Evolutionary conservation across 768 basidiomycete species (phyloP), one percentile per base, ranked within the genome.

Genomic region (Mycena albidolilacea): DNA sequence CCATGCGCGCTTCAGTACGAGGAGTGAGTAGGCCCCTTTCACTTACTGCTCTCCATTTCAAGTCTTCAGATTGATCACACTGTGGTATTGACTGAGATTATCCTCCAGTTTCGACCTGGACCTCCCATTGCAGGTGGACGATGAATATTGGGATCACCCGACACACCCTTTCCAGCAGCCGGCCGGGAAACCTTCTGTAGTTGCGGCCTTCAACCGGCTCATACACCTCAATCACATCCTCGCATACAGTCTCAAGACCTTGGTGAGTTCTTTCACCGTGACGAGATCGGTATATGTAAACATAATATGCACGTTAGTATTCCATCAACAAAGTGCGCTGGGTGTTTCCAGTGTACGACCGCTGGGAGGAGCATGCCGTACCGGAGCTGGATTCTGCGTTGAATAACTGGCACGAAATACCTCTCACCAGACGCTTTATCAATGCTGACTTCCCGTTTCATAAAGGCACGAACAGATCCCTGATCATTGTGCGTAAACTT

Each of bases 381-480:
- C 87, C 90, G 7, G 89, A 90, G 67, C 84, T 93, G 7, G 92
- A 93, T 80, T 90, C 89, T 2, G 86, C 87, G 9, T 76, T 93
- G 41, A 92, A 92, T 69, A 82, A 84, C 12, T 93, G 92, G 92
- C 83, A 88, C 10, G 48, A 5, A n/a, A 17, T n/a, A n/a, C 14
- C 48, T 17, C 10, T n/a, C 48, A 43, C 8, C 19, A 6, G 14
- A 50, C 15, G 14, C 12, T 17, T 17, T 50, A n/a, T 50, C n/a
- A n/a, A 50, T 19, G 5, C 48, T n/a, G 7, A 50, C n/a, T n/a
- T 50, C 7, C 19, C 48, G 19, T 17, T 50, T n/a, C 7, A 1
- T 7, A 50, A 11, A 50, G 48, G 48, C 48, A 88, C 1, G 89
- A 91, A 61, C 80, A 85, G 5, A 82, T 92, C 5, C 92, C 91